These are phyloP conservation scores for Babesia caballi DNA, from an alignment of 169 alveolate genomes.

Conservation along the genomic window DNA sequence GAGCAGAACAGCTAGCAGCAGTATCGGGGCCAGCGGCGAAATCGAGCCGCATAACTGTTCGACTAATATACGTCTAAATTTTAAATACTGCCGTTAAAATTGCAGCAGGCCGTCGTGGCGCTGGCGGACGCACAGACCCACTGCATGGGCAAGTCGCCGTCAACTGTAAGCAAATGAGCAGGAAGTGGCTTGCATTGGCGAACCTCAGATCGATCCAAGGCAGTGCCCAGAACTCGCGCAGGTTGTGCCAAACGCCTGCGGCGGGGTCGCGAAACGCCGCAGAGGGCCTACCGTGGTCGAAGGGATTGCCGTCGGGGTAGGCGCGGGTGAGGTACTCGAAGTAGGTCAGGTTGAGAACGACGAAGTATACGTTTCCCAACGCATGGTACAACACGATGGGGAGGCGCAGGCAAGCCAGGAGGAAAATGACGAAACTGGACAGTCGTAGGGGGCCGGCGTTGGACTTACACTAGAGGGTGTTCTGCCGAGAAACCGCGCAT, in stretches of 20 bases:
- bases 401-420: not conserved
- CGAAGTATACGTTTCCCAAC: constrained; percentile 8
- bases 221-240: not conserved
- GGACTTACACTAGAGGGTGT: not conserved
- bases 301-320: constrained; percentile 37
- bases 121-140: too few relatives aligned
- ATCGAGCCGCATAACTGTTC: not conserved
- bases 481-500: not conserved
- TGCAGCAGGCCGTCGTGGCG: too few relatives aligned
- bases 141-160: too few relatives aligned
- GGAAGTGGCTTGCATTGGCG: too few relatives aligned
- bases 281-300: constrained; percentile 26
- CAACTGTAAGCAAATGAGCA: too few relatives aligned
- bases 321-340: constrained; percentile 37
- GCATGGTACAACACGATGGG: not conserved
- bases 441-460: too few relatives aligned
- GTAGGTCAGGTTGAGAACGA: constrained; percentile 21
- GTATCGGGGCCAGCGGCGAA: not conserved
- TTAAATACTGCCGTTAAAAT: too few relatives aligned
- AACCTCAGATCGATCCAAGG: not conserved
- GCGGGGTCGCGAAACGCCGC: too few relatives aligned
- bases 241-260: not conserved
- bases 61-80: too few relatives aligned
- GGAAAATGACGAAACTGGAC: constrained; percentile 6
- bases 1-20: not conserved